Evolutionary conservation across 495 filamentous ascomycete genomes (phyloP), one percentile per base, ranked within the genome.

Genomic region (Cercophora sp.): DNA sequence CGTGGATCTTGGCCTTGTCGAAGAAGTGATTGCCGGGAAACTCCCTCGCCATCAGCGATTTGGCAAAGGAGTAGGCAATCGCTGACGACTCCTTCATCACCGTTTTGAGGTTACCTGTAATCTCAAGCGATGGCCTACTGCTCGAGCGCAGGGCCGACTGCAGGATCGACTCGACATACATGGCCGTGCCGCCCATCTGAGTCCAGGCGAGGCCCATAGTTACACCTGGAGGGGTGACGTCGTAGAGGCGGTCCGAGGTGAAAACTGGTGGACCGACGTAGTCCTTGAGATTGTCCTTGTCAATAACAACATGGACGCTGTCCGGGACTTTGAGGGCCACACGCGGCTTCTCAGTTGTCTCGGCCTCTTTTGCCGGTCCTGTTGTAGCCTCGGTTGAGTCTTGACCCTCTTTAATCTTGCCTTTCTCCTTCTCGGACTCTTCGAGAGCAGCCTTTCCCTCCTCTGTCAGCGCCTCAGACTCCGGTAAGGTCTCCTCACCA

Each of bases 161-260:
- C 52, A 99, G 75, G 59, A 99, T 96, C 9, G 90, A 94, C 72
- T 99, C 94, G 52, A 97, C 87, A 67, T 99, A 99, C 54, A 99
- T 80, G 16, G 92, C 94, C 4, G 93, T 87, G 59, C 94, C 94
- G 61, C 94, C 94, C 83, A 99, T 87, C 63, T 85, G 86, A n/a
- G 94, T 97, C 92, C 91, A 96, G 42, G 94, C 94, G 49, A 99
- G 83, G 56, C 94, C 94, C 94, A 99, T 99, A 31, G 90, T 90
- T 29, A 99, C 94, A 67, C 94, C 94, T n/a, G 93, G 83, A 6
- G 94, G 94, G 50, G 91, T 95, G 32, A 81, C 81, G 61, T 97
- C 94, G 71, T 96, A 99, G 49, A 99, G 79, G 42, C 94, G 84
- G 70, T 99, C 94, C 9, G 92, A 86, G 16, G 89, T 99, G 72